Conservation (phyloP, 1,284 basidiomycete species). For the Papiliotrema laurentii region DNA sequence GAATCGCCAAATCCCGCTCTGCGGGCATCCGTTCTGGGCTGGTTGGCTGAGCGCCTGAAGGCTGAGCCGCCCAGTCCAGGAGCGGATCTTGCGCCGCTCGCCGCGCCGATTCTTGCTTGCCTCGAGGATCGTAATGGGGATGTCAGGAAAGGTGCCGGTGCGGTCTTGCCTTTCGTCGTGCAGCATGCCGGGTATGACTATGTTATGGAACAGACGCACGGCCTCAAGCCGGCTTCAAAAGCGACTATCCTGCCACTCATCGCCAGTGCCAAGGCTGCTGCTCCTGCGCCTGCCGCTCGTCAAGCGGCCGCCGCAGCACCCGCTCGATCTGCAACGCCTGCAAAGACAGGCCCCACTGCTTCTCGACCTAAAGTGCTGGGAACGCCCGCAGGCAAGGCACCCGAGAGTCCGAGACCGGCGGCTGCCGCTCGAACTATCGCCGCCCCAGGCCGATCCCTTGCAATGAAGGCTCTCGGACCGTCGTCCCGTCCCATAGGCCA, state of each 20-base stretch:
- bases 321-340: slow-evolving; percentile 15
- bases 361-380: slow-evolving; percentile 14
- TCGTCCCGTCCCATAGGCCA: slow-evolving; percentile 22
- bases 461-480: slow-evolving; percentile 41
- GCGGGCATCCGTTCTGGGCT: slow-evolving; percentile 74
- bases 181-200: slow-evolving; percentile 73
- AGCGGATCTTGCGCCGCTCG: slow-evolving; percentile 73
- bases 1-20: slow-evolving; percentile 87
- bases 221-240: slow-evolving; percentile 87
- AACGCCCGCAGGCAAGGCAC: slow-evolving; percentile 11
- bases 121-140: slow-evolving; percentile 90
- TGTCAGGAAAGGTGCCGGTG: slow-evolving; percentile 85
- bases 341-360: slow-evolving; percentile 20
- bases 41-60: slow-evolving; percentile 58
- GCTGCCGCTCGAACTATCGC: slow-evolving; percentile 16
- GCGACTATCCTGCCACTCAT: slow-evolving; percentile 81
- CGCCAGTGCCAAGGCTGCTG: slow-evolving; percentile 55
- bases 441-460: slow-evolving; percentile 35
- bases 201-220: slow-evolving; percentile 78
- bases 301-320: slow-evolving; percentile 7
- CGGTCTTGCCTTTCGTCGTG: slow-evolving; percentile 74
- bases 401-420: slow-evolving; percentile 19
- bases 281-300: slow-evolving; percentile 55
- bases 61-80: slow-evolving; percentile 49
- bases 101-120: slow-evolving; percentile 66